phyloP scores from a whole-genome alignment of 345 rosid species.

The Citrus medica region DNA sequence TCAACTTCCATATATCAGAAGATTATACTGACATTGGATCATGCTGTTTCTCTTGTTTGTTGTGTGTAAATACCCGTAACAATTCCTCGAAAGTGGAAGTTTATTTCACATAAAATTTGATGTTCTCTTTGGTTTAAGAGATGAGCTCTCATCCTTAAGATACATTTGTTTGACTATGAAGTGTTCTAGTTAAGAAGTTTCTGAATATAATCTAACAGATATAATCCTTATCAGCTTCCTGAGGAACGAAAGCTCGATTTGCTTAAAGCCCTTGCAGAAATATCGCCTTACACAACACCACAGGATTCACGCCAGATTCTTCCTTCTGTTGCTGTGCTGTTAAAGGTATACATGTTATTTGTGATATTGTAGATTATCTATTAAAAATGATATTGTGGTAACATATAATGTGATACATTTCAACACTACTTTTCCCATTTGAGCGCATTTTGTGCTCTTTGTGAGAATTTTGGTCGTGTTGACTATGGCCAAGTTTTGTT shows the following conservation, averaged over 20 bases:
- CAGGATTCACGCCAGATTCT: slow-evolving; percentile 95
- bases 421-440: not conserved
- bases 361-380: not conserved
- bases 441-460: not conserved
- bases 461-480: not conserved
- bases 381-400: not conserved
- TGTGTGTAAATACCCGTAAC: not conserved
- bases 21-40: not conserved
- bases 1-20: not conserved
- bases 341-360: slow-evolving; percentile 52
- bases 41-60: not conserved
- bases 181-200: not conserved
- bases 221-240: slow-evolving; percentile 60
- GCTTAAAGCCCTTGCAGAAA: slow-evolving; percentile 93
- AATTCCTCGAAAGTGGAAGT: not conserved
- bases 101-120: not conserved
- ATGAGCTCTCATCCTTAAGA: not conserved
- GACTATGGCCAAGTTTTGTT: not conserved
- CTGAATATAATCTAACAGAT: not conserved
- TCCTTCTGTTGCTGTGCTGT: slow-evolving; percentile 80
- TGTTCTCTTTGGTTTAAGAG: not conserved
- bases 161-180: not conserved
- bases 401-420: not conserved
- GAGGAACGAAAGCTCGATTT: slow-evolving; percentile 96
- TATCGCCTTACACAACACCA: slow-evolving; percentile 80